Percentiles rank a stretch among this genome's conserved stretches.
phyloP scores from a whole-genome alignment of 2,329 filamentous ascomycete species.

The Monosporascus cannonballus region DNA sequence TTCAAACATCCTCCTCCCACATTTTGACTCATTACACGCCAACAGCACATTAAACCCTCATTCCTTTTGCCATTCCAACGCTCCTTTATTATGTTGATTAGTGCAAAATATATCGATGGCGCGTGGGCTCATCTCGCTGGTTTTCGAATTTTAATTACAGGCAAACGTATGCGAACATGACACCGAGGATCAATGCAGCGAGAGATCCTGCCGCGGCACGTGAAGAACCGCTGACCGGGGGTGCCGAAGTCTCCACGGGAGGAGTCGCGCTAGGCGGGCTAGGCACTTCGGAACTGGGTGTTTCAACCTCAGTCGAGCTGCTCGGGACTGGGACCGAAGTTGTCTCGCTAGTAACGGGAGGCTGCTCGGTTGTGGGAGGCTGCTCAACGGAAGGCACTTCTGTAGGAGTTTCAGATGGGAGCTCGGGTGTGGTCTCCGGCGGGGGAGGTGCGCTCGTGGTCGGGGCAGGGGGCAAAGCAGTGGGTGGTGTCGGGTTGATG shows the following conservation, averaged over 20 bases:
- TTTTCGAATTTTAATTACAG: constrained; percentile 22
- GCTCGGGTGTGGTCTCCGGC: constrained; percentile 12
- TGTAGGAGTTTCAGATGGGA: constrained; percentile 16
- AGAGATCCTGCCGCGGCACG: constrained; percentile 26
- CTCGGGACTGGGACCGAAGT: too few relatives aligned
- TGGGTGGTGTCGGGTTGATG: constrained; percentile 33
- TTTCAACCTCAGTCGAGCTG: neutral
- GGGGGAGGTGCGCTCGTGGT: constrained; percentile 13
- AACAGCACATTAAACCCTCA: neutral
- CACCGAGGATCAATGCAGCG: constrained; percentile 27
- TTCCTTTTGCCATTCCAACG: neutral
- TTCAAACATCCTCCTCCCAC: too few relatives aligned
- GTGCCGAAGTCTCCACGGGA: constrained; percentile 18
- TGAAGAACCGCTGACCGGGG: constrained; percentile 23
- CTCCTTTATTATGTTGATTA: neutral
- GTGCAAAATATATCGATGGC: neutral
- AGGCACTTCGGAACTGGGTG: neutral
- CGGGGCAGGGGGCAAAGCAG: constrained; percentile 9
- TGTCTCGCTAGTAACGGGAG: neutral
- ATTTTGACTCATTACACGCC: too few relatives aligned
- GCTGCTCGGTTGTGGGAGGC: neutral
- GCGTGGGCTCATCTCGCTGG: neutral
- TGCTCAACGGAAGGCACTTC: constrained; percentile 11
- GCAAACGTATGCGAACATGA: constrained; percentile 27
- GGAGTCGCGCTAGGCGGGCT: constrained; percentile 9